Base-by-base conservation (phyloP, 257 asterid species). In the Linaria vulgaris region DNA sequence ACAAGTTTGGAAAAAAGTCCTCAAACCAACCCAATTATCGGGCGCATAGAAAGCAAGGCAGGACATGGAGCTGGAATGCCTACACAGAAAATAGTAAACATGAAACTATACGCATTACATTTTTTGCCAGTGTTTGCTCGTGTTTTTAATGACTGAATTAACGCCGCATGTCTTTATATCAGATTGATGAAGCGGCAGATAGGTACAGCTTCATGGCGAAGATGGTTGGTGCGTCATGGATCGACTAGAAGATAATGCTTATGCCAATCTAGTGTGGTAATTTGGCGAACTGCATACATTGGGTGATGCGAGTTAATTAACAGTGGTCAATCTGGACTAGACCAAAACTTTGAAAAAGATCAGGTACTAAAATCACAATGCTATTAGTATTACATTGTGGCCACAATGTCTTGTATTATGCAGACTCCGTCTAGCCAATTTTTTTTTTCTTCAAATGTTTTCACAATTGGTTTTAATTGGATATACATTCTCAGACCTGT, bases 61-160 rank as follows among this genome's bases (percentile, higher is more conserved):
- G 96, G 96, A 39, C 96, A 88, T 72, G 96, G 96, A 55, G 78
- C 79, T 38, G 90, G 96, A 49, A 86, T 75, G 71, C 95, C 95
- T 27, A 85, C 90, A 0, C 82, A 82, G 64, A 88, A 88, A 79
- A n/a, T 78, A 80, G 96, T 88, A 76, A 39, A 47, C 10, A 9
- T 5, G 16, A 15, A n/a, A n/a, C n/a, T 52, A 7, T 43, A 9
- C 17, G 48, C 17, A 24, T 34, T 27, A 11, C 4, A 22, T 4
- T 23, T 64, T n/a, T 0, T 62, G 34, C 17, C 9, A 16, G 2
- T 12, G 58, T 50, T n/a, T 30, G 9, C 16, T 38, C 43, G 6
- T 24, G 61, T 27, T 53, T n/a, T 23, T 13, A 39, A 49, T 47
- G 5, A 12, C 38, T 44, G 15, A 38, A 11, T 52, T 61, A 57